These are phyloP conservation scores for Alternaria sp. DNA, from an alignment of 2,329 filamentous ascomycete species.

Conservation along the genomic window DNA sequence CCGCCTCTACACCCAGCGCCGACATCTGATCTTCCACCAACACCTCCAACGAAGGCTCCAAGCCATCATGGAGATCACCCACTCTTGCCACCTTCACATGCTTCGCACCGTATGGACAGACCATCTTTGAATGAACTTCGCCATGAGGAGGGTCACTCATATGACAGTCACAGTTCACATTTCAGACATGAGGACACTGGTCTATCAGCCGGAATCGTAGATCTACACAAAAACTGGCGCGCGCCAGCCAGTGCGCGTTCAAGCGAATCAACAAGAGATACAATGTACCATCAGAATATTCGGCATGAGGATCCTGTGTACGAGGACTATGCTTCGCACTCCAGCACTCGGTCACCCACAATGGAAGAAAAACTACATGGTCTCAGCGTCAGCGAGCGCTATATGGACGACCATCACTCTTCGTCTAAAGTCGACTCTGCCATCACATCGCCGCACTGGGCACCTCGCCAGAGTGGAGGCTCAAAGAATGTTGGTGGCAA, in stretches of 20 bases:
- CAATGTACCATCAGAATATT: conserved; percentile 33
- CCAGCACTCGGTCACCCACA: conserved; percentile 28
- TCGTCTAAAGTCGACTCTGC: conserved; percentile 31
- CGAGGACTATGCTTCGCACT: conserved; percentile 32
- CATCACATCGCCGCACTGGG: conserved; percentile 25
- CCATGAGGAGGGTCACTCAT: conserved; percentile 21
- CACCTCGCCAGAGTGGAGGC: conserved; percentile 31
- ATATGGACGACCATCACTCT: conserved; percentile 30
- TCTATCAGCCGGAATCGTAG: conserved; percentile 29
- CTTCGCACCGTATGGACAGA: conserved; percentile 20
- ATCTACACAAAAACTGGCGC: conserved; percentile 42
- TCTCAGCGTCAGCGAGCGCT: conserved; percentile 36
- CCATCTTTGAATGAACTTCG: conserved; percentile 34
- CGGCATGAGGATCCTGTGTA: conserved; percentile 34
- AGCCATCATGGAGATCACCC: conserved; percentile 16
- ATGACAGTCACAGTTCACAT: conserved; percentile 22
- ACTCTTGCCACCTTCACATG: conserved; percentile 14
- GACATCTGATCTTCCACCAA: conserved; percentile 43
- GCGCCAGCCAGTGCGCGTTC: conserved; percentile 42
- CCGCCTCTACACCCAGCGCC: conserved; percentile 43
- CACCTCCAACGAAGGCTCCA: conserved; percentile 29
- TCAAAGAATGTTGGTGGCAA: conserved; percentile 47
- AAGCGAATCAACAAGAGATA: conserved; percentile 39
- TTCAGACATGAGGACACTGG: conserved; percentile 29
- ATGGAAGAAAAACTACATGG: conserved; percentile 39